Base-by-base conservation (phyloP, 306 rosid genomes). In the Glycyrrhiza uralensis region DNA sequence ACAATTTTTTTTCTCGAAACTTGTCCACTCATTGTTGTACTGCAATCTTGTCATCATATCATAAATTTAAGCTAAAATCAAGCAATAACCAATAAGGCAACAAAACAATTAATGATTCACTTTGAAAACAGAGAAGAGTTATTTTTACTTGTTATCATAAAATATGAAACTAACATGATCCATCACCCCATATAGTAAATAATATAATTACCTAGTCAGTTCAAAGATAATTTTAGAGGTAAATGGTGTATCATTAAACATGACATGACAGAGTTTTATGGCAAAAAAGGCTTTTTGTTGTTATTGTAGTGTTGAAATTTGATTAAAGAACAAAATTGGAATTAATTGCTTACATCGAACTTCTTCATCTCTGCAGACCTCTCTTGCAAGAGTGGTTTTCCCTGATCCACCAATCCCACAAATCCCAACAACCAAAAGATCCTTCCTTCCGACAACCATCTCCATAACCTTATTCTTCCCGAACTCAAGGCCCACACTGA, bases 391-490 rank as follows among this genome's bases (percentile, higher is more conserved):
- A 50, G 97, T 93, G 5, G 98, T 93, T 67, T 93, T 93, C 2
- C 96, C 98, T 2, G 93, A 93, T 0, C 97, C 98, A 50, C 97
- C 97, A 62, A 90, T 84, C 45, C 97, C 97, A 23, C 65, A 71
- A 66, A 93, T 83, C 30, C 90, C 97, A 32, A 93, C 82, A 32
- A 89, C 83, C 4, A 32, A 22, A 59, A 76, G 63, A 55, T 88
- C 89, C 5, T 46, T 71, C 19, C 80, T 74, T 5, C 75, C 83
- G 55, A 84, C 4, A 41, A 90, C 19, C 88, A 88, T 67, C 23
- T 87, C 96, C 82, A 76, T 83, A 69, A 90, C 87, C 71, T 78
- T 86, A 74, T 76, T 90, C 89, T 84, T 88, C 69, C 89, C 98
- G 62, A 79, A 63, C 0, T 69, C 87, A 78, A 88, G 65, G 17